Evolutionary conservation across 2,329 filamentous ascomycete genomes (phyloP), one percentile per base, ranked within the genome.

Genomic region (Xylaria digitata): DNA sequence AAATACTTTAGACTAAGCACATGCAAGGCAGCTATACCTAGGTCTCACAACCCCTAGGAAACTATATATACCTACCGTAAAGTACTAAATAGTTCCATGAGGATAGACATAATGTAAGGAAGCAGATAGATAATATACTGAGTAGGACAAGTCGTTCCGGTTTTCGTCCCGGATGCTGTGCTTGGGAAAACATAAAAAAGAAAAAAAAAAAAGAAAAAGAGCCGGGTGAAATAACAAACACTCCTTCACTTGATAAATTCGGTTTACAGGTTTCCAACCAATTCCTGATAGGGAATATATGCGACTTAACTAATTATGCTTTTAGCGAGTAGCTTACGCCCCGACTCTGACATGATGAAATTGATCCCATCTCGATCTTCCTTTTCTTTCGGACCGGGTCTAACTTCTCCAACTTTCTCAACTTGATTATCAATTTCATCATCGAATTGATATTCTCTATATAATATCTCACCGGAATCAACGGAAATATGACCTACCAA

Each of bases 301-400:
- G 34, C 15, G 15, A 32, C 8, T 37, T 26, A 6, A 6, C 17
- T 40, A 32, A 21, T 15, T 49, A 62, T 62, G 59, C 59, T 32
- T 40, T 55, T 48, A 55, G 15, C 19, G 59, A 49, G 21, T 55
- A 55, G 37, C 37, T 21, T 19, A n/a, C 53, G 23, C 50, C 59
- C 23, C 50, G 59, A 34, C n/a, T 11, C 42, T 40, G 50, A 40
- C 42, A 55, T 54, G 7, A 19, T 43, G 37, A 43, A 11, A 43
- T 55, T 6, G 8, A 37, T 37, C 34, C 26, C 5, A 19, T 32
- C 23, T 53, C 6, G 6, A 11, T 55, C 53, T 23, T n/a, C 13
- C 37, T 15, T 55, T 45, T 32, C 37, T 54, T 21, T 8, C 50
- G 21, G n/a, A 54, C 9, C 4, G 23, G 15, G 21, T 40, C 50